A percentile compares a stretch with the other conserved stretches of the same genome.
These are phyloP conservation scores for Penicillium malachiteum DNA, from an alignment of 495 filamentous ascomycete species.

Conservation along the genomic window DNA sequence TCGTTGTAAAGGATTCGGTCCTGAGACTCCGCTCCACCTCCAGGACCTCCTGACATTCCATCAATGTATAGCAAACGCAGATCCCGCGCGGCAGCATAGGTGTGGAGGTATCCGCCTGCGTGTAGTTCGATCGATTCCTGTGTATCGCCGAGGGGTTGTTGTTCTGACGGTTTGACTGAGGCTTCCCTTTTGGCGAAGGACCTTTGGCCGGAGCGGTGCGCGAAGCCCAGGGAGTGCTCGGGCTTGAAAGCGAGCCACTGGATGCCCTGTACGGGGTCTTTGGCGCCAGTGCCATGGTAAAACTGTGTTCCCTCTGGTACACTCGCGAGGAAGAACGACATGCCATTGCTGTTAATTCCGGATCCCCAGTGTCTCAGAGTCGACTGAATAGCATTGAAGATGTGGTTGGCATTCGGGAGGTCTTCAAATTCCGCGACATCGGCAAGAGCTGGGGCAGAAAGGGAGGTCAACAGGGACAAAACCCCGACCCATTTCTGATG, in stretches of 20 bases:
- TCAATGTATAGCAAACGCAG: constrained; percentile 62
- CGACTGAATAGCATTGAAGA: constrained; percentile 67
- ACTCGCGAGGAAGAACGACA: constrained; percentile 60
- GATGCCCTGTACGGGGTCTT: constrained; percentile 42
- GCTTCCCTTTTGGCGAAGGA: neutral
- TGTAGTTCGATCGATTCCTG: neutral
- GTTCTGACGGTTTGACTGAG: neutral
- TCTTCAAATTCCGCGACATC: neutral
- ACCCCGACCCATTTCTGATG: neutral
- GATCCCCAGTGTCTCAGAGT: constrained; percentile 70
- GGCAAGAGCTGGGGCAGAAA: neutral
- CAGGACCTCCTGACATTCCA: constrained; percentile 54
- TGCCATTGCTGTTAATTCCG: constrained; percentile 65
- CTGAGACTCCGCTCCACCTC: constrained; percentile 61
- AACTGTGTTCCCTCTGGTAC: constrained; percentile 58
- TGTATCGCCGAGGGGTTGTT: constrained; percentile 1
- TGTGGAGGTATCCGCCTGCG: constrained; percentile 52
- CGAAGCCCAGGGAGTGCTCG: constrained; percentile 62
- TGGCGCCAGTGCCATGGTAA: constrained; percentile 55
- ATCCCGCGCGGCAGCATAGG: constrained; percentile 49
- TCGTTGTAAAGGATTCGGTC: constrained; percentile 51
- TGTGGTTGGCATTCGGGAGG: constrained; percentile 51
- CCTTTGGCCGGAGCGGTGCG: constrained; percentile 13
- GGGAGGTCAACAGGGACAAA: neutral
- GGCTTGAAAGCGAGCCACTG: constrained; percentile 73